Evolutionary conservation across 176 grass and related monocot genomes (phyloP), one percentile per base, ranked within the genome.

Genomic region (sorghum (Sorghum bicolor)): DNA sequence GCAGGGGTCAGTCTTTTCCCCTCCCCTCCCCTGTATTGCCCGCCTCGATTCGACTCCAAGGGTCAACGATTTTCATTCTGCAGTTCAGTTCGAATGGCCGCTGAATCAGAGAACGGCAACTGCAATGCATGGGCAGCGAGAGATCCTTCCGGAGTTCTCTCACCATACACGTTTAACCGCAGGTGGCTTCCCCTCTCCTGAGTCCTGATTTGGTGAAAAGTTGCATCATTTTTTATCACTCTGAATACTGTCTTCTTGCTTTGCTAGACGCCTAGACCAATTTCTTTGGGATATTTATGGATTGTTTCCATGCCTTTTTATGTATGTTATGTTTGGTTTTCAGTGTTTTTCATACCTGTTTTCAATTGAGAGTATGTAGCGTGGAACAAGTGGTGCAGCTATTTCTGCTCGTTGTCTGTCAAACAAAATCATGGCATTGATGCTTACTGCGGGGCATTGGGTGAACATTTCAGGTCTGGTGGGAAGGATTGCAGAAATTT

Each of bases 51-150:
- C n/a, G n/a, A n/a, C n/a, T n/a, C n/a, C n/a, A n/a, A n/a, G n/a
- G n/a, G n/a, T n/a, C n/a, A n/a, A n/a, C n/a, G n/a, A n/a, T n/a
- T n/a, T n/a, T n/a, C 14, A 5, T 74, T 32, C 52, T 47, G 64
- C 80, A 78, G 80, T 70, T 65, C 0, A 33, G 4, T 9, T 39
- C 39, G 2, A n/a, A 97, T 93, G 94, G 89, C 87, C 74, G 63
- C 64, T 47, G 75, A 82, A 55, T 55, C 25, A 57, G 88, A 80
- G 36, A 57, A 8, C 11, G 84, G 83, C 22, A 91, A 93, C 80
- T 97, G 94, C 68, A 45, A 89, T 20, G 84, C 73, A 34, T 97
- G 94, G 94, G 94, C 94, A 5, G 94, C 91, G 0, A 93, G 69
- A 53, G 84, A 93, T 85, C 61, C 77, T 70, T 91, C 89, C 0